These are phyloP conservation scores for Magnolia officinalis DNA, from an alignment of 164 flowering plant species.

Conservation along the genomic window DNA sequence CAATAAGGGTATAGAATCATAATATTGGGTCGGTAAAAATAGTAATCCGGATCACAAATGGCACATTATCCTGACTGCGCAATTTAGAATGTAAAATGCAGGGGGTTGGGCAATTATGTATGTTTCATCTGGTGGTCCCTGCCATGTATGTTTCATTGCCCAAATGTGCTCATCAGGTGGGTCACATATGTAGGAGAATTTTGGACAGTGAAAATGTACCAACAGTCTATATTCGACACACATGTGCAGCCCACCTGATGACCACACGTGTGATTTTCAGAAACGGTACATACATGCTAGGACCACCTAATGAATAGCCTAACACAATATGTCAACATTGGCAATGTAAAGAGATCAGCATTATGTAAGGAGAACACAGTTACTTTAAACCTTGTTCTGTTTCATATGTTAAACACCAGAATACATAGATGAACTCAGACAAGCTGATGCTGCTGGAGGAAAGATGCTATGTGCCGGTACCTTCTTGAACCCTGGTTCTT, in stretches of 20 bases:
- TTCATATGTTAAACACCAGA: slow-evolving; percentile 33
- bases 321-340: background rate
- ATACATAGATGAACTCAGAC: slow-evolving; percentile 58
- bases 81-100: no score
- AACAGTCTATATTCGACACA: background rate
- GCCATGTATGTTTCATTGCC: background rate
- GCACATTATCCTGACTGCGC: no score
- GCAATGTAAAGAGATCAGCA: background rate
- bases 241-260: background rate
- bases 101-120: no score
- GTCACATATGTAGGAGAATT: background rate
- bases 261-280: background rate
- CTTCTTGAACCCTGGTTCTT: slow-evolving; percentile 80
- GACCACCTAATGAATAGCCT: background rate
- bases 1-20: no score
- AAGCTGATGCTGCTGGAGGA: slow-evolving; percentile 67
- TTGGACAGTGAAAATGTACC: background rate
- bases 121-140: background rate
- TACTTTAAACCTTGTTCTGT: background rate
- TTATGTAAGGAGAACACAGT: background rate
- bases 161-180: no score
- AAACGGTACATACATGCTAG: background rate
- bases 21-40: no score
- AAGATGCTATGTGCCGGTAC: slow-evolving; percentile 65
- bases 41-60: no score